Conservation (phyloP, 805 yeast genomes). For the Saccharomycopsis lassenensis region DNA sequence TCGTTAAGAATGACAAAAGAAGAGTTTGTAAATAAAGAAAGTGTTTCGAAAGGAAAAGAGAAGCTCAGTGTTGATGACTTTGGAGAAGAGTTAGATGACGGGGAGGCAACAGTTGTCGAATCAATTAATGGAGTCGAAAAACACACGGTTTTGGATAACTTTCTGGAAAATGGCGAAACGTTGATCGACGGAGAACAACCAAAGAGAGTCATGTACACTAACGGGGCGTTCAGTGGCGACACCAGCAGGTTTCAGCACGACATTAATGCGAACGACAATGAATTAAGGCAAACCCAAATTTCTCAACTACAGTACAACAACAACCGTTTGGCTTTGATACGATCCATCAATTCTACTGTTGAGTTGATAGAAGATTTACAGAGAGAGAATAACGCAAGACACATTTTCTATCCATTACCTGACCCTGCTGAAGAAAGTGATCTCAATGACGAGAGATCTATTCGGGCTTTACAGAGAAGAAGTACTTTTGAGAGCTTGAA, state of each 20-base stretch:
- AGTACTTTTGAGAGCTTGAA: conserved; percentile 22
- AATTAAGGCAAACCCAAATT: conserved; percentile 35
- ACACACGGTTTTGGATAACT: conserved; percentile 2
- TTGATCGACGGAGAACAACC: conserved; percentile 9
- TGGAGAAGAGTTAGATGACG: conserved; percentile 6
- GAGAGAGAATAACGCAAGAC: conserved; percentile 46
- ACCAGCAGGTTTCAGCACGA: neutral
- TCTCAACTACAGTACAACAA: conserved; percentile 72
- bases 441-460: conserved; percentile 21
- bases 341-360: conserved; percentile 45
- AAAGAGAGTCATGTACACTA: conserved; percentile 10
- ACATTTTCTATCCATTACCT: conserved; percentile 51
- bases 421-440: conserved; percentile 25
- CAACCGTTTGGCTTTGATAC: conserved; percentile 51
- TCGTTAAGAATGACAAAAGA: no score
- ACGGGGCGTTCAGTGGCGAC: conserved; percentile 9
- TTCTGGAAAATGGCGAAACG: conserved; percentile 10
- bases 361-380: conserved; percentile 41
- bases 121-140: neutral
- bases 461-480: conserved; percentile 18
- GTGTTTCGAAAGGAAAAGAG: no score
- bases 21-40: no score
- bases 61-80: no score
- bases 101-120: conserved; percentile 3
- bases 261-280: conserved; percentile 6